Conservation (phyloP, 1,284 basidiomycete genomes). For the Naganishia sp. region DNA sequence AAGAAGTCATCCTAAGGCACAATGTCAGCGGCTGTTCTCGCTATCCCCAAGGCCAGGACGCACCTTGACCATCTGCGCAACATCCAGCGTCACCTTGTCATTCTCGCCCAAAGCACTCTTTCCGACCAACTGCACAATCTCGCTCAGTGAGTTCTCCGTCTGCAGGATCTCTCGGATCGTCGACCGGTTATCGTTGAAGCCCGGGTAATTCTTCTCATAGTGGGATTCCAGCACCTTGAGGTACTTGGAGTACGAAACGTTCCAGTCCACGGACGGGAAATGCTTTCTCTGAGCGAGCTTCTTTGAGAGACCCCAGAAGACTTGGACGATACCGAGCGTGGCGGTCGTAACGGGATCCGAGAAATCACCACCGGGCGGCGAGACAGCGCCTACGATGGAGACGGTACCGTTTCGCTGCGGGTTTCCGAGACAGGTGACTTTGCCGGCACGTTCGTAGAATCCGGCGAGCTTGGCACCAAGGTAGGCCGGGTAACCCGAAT, state of each 20-base stretch:
- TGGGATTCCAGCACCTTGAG: conserved; percentile 90
- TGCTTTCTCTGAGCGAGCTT: conserved; percentile 59
- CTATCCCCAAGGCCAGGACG: conserved; percentile 25
- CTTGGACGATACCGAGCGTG: conserved; percentile 97
- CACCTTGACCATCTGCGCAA: conserved; percentile 85
- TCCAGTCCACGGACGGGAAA: conserved; percentile 99
- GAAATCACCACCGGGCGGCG: conserved; percentile 98
- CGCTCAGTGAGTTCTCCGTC: conserved; percentile 97
- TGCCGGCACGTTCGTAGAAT: conserved; percentile 99
- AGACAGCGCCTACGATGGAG: conserved; percentile 98
- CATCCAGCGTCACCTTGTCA: conserved; percentile 98
- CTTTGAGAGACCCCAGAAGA: conserved; percentile 65
- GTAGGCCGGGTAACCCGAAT: conserved; percentile 98
- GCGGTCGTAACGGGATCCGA: conserved; percentile 98
- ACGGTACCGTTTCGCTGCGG: conserved; percentile 89
- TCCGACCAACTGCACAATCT: conserved; percentile 98
- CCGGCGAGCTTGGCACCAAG: conserved; percentile 91
- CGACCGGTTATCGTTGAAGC: conserved; percentile 88
- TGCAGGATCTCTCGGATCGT: conserved; percentile 95
- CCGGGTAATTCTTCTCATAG: conserved; percentile 87
- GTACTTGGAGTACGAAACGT: conserved; percentile 97
- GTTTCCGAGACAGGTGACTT: conserved; percentile 87
- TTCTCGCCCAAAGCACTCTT: conserved; percentile 96
- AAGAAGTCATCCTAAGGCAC: conserved; percentile 95
- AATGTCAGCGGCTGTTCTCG: conserved; percentile 55